Evolutionary conservation across 129 eudicot species (phyloP), one percentile per base, ranked within the genome.

Genomic region (Lactuca saligna): DNA sequence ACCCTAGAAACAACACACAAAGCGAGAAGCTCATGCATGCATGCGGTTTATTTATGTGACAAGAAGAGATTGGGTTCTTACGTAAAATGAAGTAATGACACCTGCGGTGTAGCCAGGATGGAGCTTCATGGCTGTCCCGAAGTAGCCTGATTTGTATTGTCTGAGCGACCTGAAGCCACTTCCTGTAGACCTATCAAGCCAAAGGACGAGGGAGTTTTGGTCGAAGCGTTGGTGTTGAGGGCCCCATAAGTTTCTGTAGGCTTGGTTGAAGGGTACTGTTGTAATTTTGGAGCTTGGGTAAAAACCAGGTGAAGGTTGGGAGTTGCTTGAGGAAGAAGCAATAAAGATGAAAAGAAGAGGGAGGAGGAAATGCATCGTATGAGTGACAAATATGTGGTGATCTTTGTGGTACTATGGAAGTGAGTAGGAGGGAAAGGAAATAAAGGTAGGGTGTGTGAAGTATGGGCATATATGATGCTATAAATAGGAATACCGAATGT

Each of bases 71-170:
- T 65, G 14, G 33, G 38, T 32, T 38, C 88, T 66, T 71, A 91
- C 96, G 54, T 91, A 91, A 72, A 85, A 88, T 41, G 90, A 88
- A 4, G 97, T 85, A 53, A 88, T 86, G 15, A 86, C 87, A 54
- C 97, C 97, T 0, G 97, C 97, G 20, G 97, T 91, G 63, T 91
- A 91, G 50, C 97, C 96, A 7, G 94, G 80, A 5, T 91, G 97
- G 69, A 91, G 96, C 80, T 91, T 91, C n/a, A 91, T 63, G 1
- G 83, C 63, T 2, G 97, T 72, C 14, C 84, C 85, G 59, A 91
- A 88, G 70, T 85, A 88, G 16, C 97, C 97, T 0, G 97, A 91
- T 11, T 68, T 72, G 61, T 83, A 91, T 0, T 84, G 64, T 35
- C 53, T 75, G 17, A 70, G 70, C 0, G 97, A 91, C 76, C 85